Percentiles rank a stretch among this genome's conserved stretches.
Conservation (phyloP, 106 monocot species). For the Phalaenopsis equestris region DNA sequence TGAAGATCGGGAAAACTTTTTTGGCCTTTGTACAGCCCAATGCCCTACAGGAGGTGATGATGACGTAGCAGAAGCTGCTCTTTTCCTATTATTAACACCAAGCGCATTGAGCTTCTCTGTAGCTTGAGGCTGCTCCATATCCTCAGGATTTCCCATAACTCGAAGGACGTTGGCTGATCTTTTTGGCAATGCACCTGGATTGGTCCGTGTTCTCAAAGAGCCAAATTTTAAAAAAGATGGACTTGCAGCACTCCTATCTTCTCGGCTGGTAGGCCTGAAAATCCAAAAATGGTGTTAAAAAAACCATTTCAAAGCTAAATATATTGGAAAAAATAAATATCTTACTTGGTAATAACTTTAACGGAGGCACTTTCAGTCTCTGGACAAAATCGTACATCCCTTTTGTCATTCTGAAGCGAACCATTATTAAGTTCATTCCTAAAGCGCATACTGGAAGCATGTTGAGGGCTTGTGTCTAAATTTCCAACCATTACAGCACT, state of each 20-base stretch:
- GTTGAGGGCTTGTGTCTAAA: constrained; percentile 28
- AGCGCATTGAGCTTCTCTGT: constrained; percentile 1
- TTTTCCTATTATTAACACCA: constrained; percentile 40
- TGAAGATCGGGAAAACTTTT: constrained; percentile 43
- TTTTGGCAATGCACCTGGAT: constrained; percentile 31
- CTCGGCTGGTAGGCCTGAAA: constrained; percentile 35
- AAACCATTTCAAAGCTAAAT: background rate
- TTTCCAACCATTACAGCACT: constrained; percentile 8
- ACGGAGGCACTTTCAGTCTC: constrained; percentile 18
- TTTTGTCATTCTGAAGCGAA: constrained; percentile 31
- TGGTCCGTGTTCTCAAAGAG: constrained; percentile 46
- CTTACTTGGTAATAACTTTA: constrained; percentile 42
- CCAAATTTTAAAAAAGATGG: constrained; percentile 33
- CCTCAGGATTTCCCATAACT: constrained; percentile 30
- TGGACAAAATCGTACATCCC: constrained; percentile 21
- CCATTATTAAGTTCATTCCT: constrained; percentile 40
- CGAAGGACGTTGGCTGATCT: constrained; percentile 27
- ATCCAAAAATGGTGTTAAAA: background rate
- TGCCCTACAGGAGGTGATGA: constrained; percentile 47
- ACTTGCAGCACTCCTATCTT: constrained; percentile 33
- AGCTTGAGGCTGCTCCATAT: constrained; percentile 32
- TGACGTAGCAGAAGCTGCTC: constrained; percentile 23
- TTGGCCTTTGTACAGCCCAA: constrained; percentile 54
- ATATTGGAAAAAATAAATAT: background rate
- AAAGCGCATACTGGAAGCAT: constrained; percentile 15